Evolutionary conservation across 2,329 filamentous ascomycete species (phyloP).

Genomic region (Drechslerella dactyloides): DNA sequence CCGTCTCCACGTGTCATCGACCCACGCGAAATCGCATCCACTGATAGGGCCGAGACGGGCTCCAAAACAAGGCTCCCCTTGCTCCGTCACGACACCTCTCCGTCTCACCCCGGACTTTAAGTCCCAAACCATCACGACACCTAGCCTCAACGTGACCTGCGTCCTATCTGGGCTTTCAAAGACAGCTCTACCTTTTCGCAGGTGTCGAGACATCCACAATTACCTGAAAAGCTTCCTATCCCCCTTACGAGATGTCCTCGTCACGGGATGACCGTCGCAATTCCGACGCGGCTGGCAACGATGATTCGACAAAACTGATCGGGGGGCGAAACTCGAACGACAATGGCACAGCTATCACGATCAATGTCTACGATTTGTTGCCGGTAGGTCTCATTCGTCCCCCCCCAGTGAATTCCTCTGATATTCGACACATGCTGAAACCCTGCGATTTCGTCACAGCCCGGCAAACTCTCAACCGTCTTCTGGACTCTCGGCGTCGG

Average conservation of each 20-base stretch:
- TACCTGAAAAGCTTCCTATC: background rate
- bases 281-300: conserved; percentile 57
- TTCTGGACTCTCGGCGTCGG: conserved; percentile 80
- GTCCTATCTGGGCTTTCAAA: background rate
- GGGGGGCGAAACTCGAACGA: conserved; percentile 61
- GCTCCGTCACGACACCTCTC: conserved; percentile 26
- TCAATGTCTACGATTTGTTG: conserved; percentile 79
- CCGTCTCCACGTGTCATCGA: background rate
- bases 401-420: background rate
- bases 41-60: conserved; percentile 12
- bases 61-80: conserved; percentile 20
- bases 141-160: background rate
- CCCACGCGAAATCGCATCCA: conserved; percentile 23
- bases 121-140: conserved; percentile 41
- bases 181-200: background rate
- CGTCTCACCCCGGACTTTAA: conserved; percentile 21
- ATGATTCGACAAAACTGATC: conserved; percentile 60
- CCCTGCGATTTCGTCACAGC: conserved; percentile 60
- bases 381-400: conserved; percentile 63
- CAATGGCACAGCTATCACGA: conserved; percentile 75
- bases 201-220: background rate
- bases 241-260: conserved; percentile 57
- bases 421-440: conserved; percentile 51
- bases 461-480: conserved; percentile 74
- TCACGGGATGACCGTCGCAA: conserved; percentile 48